Evolutionary conservation across 1,284 basidiomycete species (phyloP).

Genomic region (Singerocomus inundabilis): DNA sequence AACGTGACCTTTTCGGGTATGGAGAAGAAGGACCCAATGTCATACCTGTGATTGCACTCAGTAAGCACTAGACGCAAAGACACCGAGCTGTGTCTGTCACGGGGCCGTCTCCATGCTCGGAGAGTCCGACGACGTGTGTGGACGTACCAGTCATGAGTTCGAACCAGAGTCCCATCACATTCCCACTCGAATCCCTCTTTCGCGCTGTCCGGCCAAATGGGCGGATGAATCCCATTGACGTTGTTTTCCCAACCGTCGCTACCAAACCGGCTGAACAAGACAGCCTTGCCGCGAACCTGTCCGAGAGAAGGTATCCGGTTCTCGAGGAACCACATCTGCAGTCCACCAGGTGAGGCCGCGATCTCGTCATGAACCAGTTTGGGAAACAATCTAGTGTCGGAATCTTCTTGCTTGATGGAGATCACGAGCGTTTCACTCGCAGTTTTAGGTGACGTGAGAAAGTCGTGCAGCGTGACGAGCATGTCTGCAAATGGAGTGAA

Average conservation of each 20-base stretch:
- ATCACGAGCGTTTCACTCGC: constrained; percentile 74
- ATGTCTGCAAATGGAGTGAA: constrained; percentile 64
- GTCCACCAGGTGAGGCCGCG: constrained; percentile 50
- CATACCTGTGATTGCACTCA: constrained; percentile 60
- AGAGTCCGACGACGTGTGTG: not conserved
- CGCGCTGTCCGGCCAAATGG: constrained; percentile 75
- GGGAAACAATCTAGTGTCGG: constrained; percentile 54
- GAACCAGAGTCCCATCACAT: constrained; percentile 63
- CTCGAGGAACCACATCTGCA: constrained; percentile 75
- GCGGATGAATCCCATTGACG: constrained; percentile 79
- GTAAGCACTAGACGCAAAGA: no score
- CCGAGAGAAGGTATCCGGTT: constrained; percentile 76
- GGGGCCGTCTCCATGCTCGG: no score
- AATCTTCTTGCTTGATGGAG: constrained; percentile 85
- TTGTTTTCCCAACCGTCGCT: constrained; percentile 64
- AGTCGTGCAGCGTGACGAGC: constrained; percentile 57
- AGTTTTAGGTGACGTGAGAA: constrained; percentile 58
- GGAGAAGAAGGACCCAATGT: constrained; percentile 68
- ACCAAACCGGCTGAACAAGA: constrained; percentile 79
- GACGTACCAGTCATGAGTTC: constrained; percentile 80
- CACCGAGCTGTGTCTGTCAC: no score
- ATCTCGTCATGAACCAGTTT: constrained; percentile 66
- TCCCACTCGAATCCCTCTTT: constrained; percentile 74
- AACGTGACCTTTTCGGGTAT: constrained; percentile 76
- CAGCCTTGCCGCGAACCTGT: constrained; percentile 78